phyloP scores from a whole-genome alignment of 495 filamentous ascomycete species.

The Xylaria sp. region DNA sequence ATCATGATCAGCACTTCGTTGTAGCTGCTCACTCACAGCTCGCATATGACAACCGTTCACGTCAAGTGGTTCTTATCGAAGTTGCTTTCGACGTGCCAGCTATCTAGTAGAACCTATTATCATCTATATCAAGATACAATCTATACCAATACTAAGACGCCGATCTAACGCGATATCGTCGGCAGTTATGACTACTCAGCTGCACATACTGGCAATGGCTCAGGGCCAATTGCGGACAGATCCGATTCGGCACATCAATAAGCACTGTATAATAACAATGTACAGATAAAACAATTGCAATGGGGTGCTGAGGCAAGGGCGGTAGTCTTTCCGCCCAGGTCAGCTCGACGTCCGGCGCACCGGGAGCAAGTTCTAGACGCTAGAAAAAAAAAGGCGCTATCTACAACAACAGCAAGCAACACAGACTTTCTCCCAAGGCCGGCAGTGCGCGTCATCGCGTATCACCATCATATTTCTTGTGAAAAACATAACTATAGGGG shows the following conservation, averaged over 20 bases:
- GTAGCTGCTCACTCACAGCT: constrained; percentile 33
- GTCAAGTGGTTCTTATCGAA: constrained; percentile 32
- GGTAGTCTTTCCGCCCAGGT: no score
- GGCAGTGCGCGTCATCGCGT: no score
- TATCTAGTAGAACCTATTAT: constrained; percentile 4
- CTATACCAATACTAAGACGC: no score
- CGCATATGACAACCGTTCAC: constrained; percentile 24
- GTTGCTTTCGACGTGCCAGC: constrained; percentile 32
- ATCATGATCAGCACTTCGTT: constrained; percentile 27
- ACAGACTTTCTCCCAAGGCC: no score
- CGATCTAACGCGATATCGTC: neutral
- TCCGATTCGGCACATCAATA: neutral
- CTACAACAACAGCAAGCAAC: no score
- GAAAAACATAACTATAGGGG: no score
- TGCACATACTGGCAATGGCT: neutral
- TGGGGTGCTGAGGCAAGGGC: no score
- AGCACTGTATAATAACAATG: neutral
- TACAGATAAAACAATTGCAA: neutral
- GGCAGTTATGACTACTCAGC: neutral
- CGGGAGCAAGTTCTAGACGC: no score
- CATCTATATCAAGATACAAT: neutral
- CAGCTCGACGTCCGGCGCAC: no score
- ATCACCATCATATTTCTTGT: no score
- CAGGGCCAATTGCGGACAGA: no score
- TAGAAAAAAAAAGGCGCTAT: no score